Conservation (phyloP, 129 eudicot genomes). For the Ambrosia trifida region DNA sequence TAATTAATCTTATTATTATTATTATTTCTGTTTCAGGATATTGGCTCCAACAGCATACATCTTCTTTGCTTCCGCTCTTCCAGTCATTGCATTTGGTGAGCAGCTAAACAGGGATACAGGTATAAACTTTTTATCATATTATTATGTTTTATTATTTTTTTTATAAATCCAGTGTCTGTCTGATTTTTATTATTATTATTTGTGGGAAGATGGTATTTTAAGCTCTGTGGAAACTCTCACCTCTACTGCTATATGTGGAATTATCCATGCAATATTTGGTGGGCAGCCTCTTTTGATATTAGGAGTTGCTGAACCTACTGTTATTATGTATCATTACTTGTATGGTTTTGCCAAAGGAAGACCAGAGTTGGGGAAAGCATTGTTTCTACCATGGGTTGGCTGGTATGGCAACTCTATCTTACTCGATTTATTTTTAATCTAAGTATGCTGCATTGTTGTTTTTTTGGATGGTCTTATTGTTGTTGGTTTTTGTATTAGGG, state of each 20-base stretch:
- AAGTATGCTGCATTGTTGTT: background rate
- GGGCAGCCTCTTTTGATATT: constrained; percentile 89
- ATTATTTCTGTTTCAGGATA: constrained; percentile 42
- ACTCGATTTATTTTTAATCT: background rate
- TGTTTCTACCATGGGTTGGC: constrained; percentile 86
- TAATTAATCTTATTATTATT: no score
- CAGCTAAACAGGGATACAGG: constrained; percentile 90
- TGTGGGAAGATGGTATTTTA: constrained; percentile 62
- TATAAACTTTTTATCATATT: constrained; percentile 2
- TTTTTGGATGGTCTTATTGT: background rate
- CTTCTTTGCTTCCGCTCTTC: constrained; percentile 94
- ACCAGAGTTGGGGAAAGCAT: constrained; percentile 58
- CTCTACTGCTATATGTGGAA: constrained; percentile 91
- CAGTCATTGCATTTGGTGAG: constrained; percentile 95
- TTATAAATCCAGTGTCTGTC: background rate
- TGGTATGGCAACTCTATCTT: constrained; percentile 72
- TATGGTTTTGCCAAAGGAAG: constrained; percentile 62
- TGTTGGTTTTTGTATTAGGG: constrained; percentile 46
- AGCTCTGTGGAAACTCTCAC: constrained; percentile 78
- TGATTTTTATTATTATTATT: background rate
- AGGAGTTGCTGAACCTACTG: constrained; percentile 96
- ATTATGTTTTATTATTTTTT: background rate
- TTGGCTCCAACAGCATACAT: constrained; percentile 91
- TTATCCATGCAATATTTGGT: constrained; percentile 76
- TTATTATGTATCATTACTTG: constrained; percentile 72